Conservation (phyloP, 2,329 filamentous ascomycete species). For the Botryotinia globosa region DNA sequence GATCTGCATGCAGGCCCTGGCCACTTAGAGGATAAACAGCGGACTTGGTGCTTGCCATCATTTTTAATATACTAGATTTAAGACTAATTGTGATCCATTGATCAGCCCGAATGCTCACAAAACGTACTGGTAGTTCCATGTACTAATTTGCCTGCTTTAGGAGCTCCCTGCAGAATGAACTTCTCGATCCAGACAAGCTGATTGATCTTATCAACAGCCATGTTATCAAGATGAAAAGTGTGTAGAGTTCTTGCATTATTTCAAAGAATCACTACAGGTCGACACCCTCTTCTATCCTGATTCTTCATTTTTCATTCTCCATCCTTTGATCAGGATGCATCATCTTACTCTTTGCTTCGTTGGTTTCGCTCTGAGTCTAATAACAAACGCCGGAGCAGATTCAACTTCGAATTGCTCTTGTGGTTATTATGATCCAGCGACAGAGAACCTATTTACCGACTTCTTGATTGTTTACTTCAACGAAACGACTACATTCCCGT, state of each 20-base stretch:
- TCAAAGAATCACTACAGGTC: neutral
- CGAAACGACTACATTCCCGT: constrained; percentile 41
- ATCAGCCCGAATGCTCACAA: constrained; percentile 1
- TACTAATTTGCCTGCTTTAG: neutral
- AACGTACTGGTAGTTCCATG: constrained; percentile 8
- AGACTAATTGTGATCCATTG: constrained; percentile 7
- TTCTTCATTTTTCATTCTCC: neutral
- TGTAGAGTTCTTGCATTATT: neutral
- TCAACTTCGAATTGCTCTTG: constrained; percentile 42
- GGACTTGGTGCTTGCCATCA: neutral
- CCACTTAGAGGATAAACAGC: neutral
- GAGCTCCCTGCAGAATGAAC: neutral
- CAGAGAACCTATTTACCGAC: constrained; percentile 45
- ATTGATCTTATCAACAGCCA: neutral
- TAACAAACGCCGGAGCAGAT: neutral
- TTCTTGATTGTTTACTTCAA: constrained; percentile 51
- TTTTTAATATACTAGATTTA: neutral
- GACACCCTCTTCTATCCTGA: neutral
- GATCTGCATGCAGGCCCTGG: neutral
- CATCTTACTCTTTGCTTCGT: neutral
- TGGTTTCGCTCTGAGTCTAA: neutral
- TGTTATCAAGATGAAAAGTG: neutral
- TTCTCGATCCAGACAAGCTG: neutral
- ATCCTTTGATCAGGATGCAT: neutral
- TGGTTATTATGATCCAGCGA: constrained; percentile 45